These are phyloP conservation scores for Diaporthe ampelina DNA, from an alignment of 2,329 filamentous ascomycete genomes.

Conservation along the genomic window DNA sequence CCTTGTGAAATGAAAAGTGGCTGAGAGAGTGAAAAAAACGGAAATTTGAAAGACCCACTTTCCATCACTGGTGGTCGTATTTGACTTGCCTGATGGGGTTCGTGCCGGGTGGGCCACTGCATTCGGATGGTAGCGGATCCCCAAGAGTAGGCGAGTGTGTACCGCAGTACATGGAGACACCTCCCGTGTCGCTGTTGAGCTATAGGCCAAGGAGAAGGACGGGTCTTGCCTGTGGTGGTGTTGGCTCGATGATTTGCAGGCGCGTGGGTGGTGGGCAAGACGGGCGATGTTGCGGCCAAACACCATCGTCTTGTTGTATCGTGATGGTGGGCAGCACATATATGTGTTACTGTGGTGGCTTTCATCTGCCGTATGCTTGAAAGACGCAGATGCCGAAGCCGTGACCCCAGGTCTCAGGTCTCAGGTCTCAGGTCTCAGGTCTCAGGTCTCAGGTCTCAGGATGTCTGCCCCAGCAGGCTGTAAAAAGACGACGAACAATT, in stretches of 20 bases:
- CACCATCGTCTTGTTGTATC: background rate
- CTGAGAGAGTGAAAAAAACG: too few relatives aligned
- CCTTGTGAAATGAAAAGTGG: too few relatives aligned
- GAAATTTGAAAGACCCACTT: too few relatives aligned
- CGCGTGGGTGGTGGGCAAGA: background rate
- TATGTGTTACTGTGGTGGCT: background rate
- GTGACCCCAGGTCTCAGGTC: background rate
- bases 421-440: too few relatives aligned
- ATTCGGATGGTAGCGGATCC: slow-evolving; percentile 3
- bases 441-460: background rate
- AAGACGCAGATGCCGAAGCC: background rate
- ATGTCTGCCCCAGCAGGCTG: background rate
- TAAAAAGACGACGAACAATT: background rate
- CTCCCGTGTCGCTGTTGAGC: background rate
- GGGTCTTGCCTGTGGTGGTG: background rate
- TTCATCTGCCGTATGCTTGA: background rate
- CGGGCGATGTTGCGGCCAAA: background rate
- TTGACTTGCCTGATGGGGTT: slow-evolving; percentile 30
- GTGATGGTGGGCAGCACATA: background rate
- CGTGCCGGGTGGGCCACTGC: slow-evolving; percentile 16
- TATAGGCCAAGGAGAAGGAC: background rate
- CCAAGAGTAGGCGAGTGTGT: background rate
- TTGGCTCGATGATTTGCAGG: slow-evolving; percentile 6
- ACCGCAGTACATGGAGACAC: background rate
- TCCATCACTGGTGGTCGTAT: background rate